Conservation (phyloP, 495 filamentous ascomycete species). For the Hyaloscypha variabilis region DNA sequence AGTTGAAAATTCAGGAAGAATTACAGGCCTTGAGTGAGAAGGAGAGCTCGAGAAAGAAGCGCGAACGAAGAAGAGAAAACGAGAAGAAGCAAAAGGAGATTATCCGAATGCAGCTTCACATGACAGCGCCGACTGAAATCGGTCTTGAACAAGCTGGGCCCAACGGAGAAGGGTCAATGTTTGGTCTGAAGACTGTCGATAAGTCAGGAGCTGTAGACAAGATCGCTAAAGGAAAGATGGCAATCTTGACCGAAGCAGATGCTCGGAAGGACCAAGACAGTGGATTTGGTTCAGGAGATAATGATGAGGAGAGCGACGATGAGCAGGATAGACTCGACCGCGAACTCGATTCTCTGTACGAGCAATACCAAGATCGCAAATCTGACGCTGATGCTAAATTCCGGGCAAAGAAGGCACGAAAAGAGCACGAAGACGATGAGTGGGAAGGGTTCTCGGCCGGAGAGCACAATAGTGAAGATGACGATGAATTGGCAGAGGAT, state of each 20-base stretch:
- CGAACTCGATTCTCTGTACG: conserved; percentile 85
- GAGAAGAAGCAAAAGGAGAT: conserved; percentile 91
- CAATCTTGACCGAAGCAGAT: conserved; percentile 53
- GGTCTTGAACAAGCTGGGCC: conserved; percentile 89
- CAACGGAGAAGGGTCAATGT: conserved; percentile 76
- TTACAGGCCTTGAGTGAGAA: conserved; percentile 79
- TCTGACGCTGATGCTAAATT: conserved; percentile 81
- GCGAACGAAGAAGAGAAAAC: conserved; percentile 79
- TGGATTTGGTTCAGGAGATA: conserved; percentile 56
- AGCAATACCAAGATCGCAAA: conserved; percentile 79
- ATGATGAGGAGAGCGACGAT: conserved; percentile 67
- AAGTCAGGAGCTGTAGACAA: conserved; percentile 68
- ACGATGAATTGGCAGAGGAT: conserved; percentile 54
- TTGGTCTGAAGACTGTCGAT: conserved; percentile 78
- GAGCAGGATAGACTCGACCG: conserved; percentile 81
- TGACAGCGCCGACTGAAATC: conserved; percentile 94
- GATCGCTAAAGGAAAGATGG: conserved; percentile 80
- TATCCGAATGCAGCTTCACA: conserved; percentile 91
- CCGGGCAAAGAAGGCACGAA: conserved; percentile 83
- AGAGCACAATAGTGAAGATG: conserved; percentile 57
- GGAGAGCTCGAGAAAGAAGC: conserved; percentile 72
- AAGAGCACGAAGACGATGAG: conserved; percentile 81
- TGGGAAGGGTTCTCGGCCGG: conserved; percentile 88
- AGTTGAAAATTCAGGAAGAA: conserved; percentile 85
- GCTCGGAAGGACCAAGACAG: conserved; percentile 61